These are phyloP conservation scores for Hevea brasiliensis DNA, from an alignment of 345 rosid species.

Conservation along the genomic window DNA sequence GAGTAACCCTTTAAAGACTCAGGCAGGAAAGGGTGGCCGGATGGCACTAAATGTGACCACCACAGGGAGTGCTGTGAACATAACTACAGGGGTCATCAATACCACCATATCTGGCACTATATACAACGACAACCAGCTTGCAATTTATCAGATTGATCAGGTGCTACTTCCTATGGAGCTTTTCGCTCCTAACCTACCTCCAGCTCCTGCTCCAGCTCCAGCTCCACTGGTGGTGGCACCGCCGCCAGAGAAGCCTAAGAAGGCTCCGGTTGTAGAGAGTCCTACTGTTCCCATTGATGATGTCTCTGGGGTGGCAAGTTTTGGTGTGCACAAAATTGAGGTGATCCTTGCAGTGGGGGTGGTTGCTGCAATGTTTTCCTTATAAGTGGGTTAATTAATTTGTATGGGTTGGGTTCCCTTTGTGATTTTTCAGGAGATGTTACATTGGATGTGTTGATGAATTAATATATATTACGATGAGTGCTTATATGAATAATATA, in stretches of 20 bases:
- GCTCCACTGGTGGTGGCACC: background rate
- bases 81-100: conserved; percentile 33
- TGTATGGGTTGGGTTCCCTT: background rate
- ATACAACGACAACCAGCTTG: conserved; percentile 30
- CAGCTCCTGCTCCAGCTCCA: conserved; percentile 18
- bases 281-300: background rate
- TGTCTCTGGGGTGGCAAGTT: background rate
- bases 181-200: conserved; percentile 13
- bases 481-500: background rate
- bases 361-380: background rate
- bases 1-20: conserved; percentile 40
- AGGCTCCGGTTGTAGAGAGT: background rate
- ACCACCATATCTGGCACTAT: conserved; percentile 28
- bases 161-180: conserved; percentile 34
- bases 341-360: background rate
- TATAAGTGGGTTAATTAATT: background rate
- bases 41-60: conserved; percentile 33
- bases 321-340: background rate
- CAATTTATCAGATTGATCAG: conserved; percentile 35
- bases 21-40: conserved; percentile 31
- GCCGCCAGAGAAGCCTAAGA: conserved; percentile 15
- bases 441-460: background rate
- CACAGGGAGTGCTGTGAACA: conserved; percentile 3
- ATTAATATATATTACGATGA: background rate
- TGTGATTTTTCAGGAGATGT: background rate